phyloP scores from a whole-genome alignment of 768 basidiomycete species.

The Tephrocybe sp. region DNA sequence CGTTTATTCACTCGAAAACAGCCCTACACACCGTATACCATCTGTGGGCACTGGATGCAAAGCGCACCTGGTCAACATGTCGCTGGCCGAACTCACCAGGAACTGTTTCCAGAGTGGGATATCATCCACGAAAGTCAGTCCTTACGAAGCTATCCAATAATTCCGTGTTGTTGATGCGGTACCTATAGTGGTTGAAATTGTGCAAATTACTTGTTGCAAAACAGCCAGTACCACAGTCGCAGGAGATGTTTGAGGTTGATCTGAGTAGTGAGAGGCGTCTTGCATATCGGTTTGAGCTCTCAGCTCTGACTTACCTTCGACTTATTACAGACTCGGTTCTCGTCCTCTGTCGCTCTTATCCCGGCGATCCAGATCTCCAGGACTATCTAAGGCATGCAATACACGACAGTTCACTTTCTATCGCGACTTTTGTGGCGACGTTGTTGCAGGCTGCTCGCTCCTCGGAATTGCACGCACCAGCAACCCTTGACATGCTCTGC shows the following conservation, averaged over 20 bases:
- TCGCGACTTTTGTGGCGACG: constrained; percentile 60
- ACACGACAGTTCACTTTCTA: constrained; percentile 52
- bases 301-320: neutral
- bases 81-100: constrained; percentile 65
- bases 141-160: neutral
- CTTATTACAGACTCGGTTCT: constrained; percentile 62
- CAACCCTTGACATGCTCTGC: constrained; percentile 72
- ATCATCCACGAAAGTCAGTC: constrained; percentile 58
- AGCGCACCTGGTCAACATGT: constrained; percentile 54
- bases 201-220: constrained; percentile 63
- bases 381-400: constrained; percentile 66
- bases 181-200: constrained; percentile 63
- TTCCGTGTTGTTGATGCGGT: neutral
- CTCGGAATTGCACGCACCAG: constrained; percentile 58
- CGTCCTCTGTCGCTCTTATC: constrained; percentile 63
- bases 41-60: no score
- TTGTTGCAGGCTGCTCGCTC: constrained; percentile 70
- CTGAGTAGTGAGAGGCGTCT: constrained; percentile 57
- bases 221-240: constrained; percentile 35
- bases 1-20: no score
- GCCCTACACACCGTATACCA: no score
- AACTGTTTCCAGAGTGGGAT: constrained; percentile 76
- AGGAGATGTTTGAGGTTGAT: constrained; percentile 49
- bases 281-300: neutral
- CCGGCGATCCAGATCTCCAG: constrained; percentile 68